Conservation (phyloP, 75 land plant genomes). For the Picea glauca region DNA sequence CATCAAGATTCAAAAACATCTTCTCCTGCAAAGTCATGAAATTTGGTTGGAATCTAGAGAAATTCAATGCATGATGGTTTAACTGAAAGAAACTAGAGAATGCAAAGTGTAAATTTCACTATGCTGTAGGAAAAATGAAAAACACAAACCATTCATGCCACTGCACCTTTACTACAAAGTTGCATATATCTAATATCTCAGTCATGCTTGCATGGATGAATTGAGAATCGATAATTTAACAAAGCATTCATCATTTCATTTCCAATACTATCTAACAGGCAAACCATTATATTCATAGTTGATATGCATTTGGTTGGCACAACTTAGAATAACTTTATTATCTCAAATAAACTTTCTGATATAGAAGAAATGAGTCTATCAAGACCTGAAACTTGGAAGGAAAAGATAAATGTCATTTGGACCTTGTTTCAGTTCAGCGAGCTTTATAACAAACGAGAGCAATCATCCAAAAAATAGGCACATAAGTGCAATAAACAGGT, state of each 20-base stretch:
- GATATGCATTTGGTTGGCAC: not conserved
- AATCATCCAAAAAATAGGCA: not conserved
- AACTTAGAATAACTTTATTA: too few relatives aligned
- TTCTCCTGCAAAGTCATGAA: conserved; percentile 50
- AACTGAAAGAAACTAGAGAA: not conserved
- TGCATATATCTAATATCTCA: not conserved
- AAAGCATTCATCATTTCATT: not conserved
- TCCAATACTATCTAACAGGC: not conserved
- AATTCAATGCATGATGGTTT: not conserved
- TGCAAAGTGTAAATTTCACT: not conserved
- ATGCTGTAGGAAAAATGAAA: not conserved
- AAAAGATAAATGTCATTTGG: not conserved
- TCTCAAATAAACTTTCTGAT: not conserved
- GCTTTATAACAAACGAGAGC: not conserved
- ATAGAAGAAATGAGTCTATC: not conserved
- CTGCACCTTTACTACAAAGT: not conserved
- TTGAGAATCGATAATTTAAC: not conserved
- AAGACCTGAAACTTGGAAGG: not conserved
- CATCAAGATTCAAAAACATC: too few relatives aligned
- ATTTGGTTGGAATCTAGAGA: not conserved
- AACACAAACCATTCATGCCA: not conserved
- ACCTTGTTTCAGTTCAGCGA: not conserved
- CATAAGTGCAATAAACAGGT: not conserved
- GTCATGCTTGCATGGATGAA: not conserved
- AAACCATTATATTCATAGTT: not conserved